Evolutionary conservation across 2,329 filamentous ascomycete species (phyloP), one percentile per base, ranked within the genome.

Genomic region (Colletotrichum karsti): DNA sequence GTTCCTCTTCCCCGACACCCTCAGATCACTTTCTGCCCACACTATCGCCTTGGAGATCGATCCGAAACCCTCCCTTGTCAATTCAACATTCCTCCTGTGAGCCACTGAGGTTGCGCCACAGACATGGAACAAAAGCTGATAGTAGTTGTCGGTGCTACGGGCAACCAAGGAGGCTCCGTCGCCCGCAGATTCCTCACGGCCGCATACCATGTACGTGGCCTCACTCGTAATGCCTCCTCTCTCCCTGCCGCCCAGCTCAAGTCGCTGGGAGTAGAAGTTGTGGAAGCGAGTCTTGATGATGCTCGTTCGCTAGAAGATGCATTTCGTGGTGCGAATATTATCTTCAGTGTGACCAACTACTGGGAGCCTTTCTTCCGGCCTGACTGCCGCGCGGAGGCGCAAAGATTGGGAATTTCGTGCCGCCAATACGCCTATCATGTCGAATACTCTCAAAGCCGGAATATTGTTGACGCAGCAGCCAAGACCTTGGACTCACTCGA

Each of bases 311-410:
- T 87, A 35, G 74, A 78, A 51, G 44, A 71, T 0, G 83, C 81
- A 0, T 85, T 87, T 62, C 39, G 70, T 3, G 83, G 81, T 7
- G 85, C 85, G 18, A 81, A 83, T 65, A 73, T 82, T 63, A 86
- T 89, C 67, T 89, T 88, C 75, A 80, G 80, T 67, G 83, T 87
- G 55, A 89, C 87, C 0, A 82, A 89, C 69, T 89, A 85, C 75
- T 89, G 84, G 83, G 82, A 85, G 60, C 79, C 81, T 3, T 87
- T 87, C 72, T 81, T 82, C 72, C 77, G 81, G 3, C 78, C 81
- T 0, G 81, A 83, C 67, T 81, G 78, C 66, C 80, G 82, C 12
- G 72, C 76, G 22, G 77, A 77, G 56, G 83, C 81, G 3, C 65
- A 72, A 4, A 77, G 78, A 33, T 71, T 75, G 12, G 83, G 81